phyloP scores from a whole-genome alignment of 495 filamentous ascomycete genomes.

The Penicillium goetzii region DNA sequence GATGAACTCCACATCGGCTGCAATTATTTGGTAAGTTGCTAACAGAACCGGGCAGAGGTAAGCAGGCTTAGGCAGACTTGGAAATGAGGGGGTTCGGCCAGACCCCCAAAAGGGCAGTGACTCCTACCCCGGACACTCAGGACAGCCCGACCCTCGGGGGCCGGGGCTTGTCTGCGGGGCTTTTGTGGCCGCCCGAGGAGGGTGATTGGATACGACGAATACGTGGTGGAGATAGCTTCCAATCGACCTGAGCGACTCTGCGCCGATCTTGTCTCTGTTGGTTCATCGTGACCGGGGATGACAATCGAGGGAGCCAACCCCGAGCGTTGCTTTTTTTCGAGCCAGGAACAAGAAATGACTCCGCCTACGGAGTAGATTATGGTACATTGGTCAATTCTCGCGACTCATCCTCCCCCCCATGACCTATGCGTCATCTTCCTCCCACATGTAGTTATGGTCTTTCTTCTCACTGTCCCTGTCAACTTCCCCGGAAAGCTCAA shows the following conservation, averaged over 20 bases:
- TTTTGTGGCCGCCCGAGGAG: neutral
- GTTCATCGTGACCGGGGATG: neutral
- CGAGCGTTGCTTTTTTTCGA: neutral
- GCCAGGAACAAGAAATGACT: conserved; percentile 3
- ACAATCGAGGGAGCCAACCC: neutral
- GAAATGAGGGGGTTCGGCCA: conserved; percentile 17
- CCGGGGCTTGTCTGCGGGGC: conserved; percentile 3
- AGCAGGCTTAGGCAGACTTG: neutral
- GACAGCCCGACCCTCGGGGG: conserved; percentile 6
- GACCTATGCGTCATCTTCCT: conserved; percentile 5
- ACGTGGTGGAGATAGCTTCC: neutral
- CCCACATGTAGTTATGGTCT: neutral
- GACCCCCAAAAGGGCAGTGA: conserved; percentile 7
- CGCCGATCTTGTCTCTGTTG: neutral
- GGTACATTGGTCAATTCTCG: neutral
- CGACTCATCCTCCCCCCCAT: neutral
- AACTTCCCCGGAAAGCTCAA: conserved; percentile 6
- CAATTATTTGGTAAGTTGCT: neutral
- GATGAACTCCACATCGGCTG: conserved; percentile 12
- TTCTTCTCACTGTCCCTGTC: neutral
- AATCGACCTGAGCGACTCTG: conserved; percentile 5
- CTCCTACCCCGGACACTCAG: conserved; percentile 13
- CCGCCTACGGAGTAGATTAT: neutral
- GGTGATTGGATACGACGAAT: conserved; percentile 12
- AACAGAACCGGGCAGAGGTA: neutral